Conservation (phyloP, 2,329 filamentous ascomycete genomes). For the Xylaria sp. region DNA sequence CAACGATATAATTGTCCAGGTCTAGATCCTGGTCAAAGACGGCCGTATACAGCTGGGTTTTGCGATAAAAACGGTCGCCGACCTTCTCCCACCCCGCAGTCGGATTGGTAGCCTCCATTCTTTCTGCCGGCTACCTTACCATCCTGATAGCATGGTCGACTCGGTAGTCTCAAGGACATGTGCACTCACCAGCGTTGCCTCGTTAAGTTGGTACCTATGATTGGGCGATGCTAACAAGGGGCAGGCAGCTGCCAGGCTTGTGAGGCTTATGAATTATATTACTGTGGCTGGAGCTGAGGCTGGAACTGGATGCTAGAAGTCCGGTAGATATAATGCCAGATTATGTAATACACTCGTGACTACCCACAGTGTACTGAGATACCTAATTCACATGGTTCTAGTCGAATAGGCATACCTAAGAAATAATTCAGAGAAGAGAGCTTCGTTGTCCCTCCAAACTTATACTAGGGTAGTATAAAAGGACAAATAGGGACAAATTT, state of each 20-base stretch:
- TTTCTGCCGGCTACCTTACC: constrained; percentile 47
- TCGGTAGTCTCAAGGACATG: constrained; percentile 16
- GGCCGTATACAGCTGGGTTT: constrained; percentile 90
- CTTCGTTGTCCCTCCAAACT: neutral
- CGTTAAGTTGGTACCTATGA: constrained; percentile 16
- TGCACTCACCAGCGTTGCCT: constrained; percentile 23
- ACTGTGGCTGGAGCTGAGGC: constrained; percentile 26
- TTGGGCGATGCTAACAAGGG: constrained; percentile 16
- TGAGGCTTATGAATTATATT: constrained; percentile 16
- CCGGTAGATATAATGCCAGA: neutral
- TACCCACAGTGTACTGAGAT: too few relatives aligned
- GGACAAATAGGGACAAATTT: neutral
- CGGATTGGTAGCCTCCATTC: constrained; percentile 70
- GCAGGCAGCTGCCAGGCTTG: neutral
- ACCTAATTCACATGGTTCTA: too few relatives aligned
- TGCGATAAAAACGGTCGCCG: constrained; percentile 94
- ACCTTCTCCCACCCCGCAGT: constrained; percentile 95
- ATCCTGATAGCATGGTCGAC: constrained; percentile 31
- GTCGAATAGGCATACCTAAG: too few relatives aligned
- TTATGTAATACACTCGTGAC: constrained; percentile 22
- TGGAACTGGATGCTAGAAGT: neutral
- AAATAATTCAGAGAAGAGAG: too few relatives aligned
- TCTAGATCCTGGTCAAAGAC: constrained; percentile 94
- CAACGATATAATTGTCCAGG: constrained; percentile 92
- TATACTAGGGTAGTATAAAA: neutral